Evolutionary conservation across 2,329 filamentous ascomycete genomes (phyloP), one percentile per base, ranked within the genome.

Genomic region (Phoma sp.): DNA sequence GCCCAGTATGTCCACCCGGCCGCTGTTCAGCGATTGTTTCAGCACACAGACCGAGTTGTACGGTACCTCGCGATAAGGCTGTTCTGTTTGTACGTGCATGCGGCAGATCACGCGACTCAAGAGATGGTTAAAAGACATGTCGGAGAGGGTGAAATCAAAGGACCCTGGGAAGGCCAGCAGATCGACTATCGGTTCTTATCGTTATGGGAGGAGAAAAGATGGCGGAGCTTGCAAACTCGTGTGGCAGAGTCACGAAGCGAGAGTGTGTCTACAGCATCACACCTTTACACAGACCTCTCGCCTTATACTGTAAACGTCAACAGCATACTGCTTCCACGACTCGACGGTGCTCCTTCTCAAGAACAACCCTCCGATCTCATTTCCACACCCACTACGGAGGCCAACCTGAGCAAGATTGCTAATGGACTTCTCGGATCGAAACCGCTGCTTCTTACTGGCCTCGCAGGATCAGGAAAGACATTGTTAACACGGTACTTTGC

Each of bases 401-500:
- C 73, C 8, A 99, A 98, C 61, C 78, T 96, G 33, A 83, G 85
- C 65, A 79, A 74, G 9, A 82, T 98, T 51, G 89, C 90, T 2
- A 75, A 77, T 25, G 83, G 87, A 41, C 78, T 99, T 27, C 86
- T 89, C 39, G 80, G 80, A 4, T 72, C 84, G 1, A 86, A 86
- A 0, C 91, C 96, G 0, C 81, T 97, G 32, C 80, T 99, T 18
- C 81, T 99, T 4, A 86, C 91, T 59, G 95, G 95, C 1, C 79
- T 90, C 11, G 85, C 93, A 7, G 93, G 96, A 18, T 89, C 89
- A 29, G 95, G 95, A 45, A 99, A 99, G 79, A 97, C 95, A 0
- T 87, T 90, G 0, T 76, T 96, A 18, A 85, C 96, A 11, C 89
- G 91, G 60, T 89, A 97, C 71, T 83, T 93, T 56, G 93, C 93